Percentiles rank a stretch among this genome's conserved stretches.
phyloP scores from a whole-genome alignment of 2,329 filamentous ascomycete species.

The Aurifilum marmelostoma region DNA sequence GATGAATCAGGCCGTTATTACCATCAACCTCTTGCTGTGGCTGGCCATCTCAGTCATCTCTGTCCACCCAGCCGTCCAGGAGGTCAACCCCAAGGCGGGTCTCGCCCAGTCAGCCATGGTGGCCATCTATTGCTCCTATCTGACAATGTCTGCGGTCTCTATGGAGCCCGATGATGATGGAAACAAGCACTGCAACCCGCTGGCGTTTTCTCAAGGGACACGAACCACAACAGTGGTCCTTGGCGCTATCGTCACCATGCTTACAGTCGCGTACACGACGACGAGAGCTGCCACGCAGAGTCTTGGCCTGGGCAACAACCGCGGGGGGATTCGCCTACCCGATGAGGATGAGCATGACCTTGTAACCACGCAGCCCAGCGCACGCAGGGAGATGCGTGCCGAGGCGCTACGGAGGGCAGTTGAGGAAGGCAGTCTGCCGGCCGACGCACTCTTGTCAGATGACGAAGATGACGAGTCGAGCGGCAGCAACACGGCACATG shows the following conservation, averaged over 20 bases:
- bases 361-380: conserved; percentile 80
- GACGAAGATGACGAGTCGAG: conserved; percentile 67
- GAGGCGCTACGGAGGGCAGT: conserved; percentile 90
- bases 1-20: conserved; percentile 97
- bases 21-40: conserved; percentile 87
- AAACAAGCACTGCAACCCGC: conserved; percentile 88
- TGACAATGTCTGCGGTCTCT: conserved; percentile 96
- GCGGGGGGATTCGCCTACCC: conserved; percentile 62
- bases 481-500: conserved; percentile 66
- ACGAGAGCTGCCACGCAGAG: conserved; percentile 93
- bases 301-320: conserved; percentile 68
- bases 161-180: conserved; percentile 97
- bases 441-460: conserved; percentile 81
- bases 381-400: conserved; percentile 86
- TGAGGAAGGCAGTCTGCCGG: conserved; percentile 88
- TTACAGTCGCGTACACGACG: conserved; percentile 96
- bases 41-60: conserved; percentile 81
- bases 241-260: conserved; percentile 92
- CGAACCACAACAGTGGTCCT: conserved; percentile 89
- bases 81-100: conserved; percentile 89
- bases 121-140: conserved; percentile 95
- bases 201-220: conserved; percentile 82
- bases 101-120: conserved; percentile 98
- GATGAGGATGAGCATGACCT: conserved; percentile 85
- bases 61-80: conserved; percentile 87